Percentiles rank a stretch among this genome's conserved stretches.
Conservation (phyloP, 192 early-diverging fungal genomes). For the Gamsiella multidivaricata region DNA sequence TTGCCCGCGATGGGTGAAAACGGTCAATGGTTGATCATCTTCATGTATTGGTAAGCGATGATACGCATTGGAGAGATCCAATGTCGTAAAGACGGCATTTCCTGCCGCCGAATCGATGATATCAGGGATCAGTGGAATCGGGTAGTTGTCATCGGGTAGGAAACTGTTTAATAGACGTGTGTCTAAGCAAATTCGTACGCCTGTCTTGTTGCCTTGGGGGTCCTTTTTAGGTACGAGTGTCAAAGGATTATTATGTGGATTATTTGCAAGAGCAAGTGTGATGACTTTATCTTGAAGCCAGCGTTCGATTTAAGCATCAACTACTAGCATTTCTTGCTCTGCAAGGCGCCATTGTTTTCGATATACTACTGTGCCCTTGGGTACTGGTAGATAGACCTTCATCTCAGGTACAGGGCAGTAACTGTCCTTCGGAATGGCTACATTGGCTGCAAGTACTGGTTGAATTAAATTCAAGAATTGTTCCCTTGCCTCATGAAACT, state of each 20-base stretch:
- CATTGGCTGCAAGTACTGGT: too few relatives aligned
- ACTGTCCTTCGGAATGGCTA: too few relatives aligned
- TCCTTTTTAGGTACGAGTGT: slow-evolving; percentile 10
- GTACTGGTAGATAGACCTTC: slow-evolving; percentile 8
- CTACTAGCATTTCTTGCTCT: neutral
- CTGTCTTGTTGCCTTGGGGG: neutral
- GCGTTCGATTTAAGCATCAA: neutral
- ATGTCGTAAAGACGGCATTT: neutral
- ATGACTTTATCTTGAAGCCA: slow-evolving; percentile 8
- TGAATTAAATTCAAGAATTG: too few relatives aligned
- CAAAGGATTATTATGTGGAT: slow-evolving; percentile 2
- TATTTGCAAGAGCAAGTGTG: neutral
- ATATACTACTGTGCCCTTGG: neutral
- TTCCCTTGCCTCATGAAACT: too few relatives aligned
- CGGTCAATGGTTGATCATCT: slow-evolving; percentile 5
- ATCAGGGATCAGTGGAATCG: slow-evolving; percentile 1
- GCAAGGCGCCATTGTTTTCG: neutral
- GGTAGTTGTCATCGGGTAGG: slow-evolving; percentile 6
- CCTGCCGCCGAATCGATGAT: neutral
- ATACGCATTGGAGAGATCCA: slow-evolving; percentile 12
- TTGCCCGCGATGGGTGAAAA: neutral
- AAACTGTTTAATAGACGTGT: neutral
- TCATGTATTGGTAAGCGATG: slow-evolving; percentile 8
- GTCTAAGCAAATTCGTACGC: slow-evolving; percentile 5
- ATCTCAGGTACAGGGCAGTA: slow-evolving; percentile 7